Conservation (phyloP, 352 stramenopile species). For the Pythium brachiatum region DNA sequence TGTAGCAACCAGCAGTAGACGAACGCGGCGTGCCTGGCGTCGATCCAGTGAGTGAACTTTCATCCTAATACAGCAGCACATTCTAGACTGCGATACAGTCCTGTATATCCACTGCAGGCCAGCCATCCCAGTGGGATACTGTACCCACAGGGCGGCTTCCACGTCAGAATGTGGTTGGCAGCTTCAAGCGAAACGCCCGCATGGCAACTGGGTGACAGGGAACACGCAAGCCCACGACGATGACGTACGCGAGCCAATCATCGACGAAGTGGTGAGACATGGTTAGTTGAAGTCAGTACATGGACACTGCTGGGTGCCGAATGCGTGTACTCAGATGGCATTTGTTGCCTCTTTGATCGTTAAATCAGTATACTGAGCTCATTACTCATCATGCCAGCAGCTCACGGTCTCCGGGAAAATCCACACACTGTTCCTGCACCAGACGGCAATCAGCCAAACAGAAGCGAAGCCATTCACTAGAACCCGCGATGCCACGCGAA, state of each 20-base stretch:
- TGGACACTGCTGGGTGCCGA: neutral
- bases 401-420: neutral
- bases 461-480: constrained; percentile 19
- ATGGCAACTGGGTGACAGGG: neutral
- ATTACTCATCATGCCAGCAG: neutral
- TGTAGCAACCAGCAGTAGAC: neutral
- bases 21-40: neutral
- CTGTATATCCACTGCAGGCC: too few species aligned
- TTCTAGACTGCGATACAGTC: too few species aligned
- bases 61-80: neutral
- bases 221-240: neutral
- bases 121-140: too few species aligned
- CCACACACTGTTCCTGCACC: neutral
- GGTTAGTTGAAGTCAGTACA: constrained; percentile 7
- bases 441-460: neutral
- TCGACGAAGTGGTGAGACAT: neutral
- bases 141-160: too few species aligned
- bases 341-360: neutral
- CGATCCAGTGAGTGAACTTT: neutral
- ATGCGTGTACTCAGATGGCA: neutral
- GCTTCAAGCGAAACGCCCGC: too few species aligned
- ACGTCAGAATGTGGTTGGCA: too few species aligned
- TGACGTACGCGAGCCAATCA: constrained; percentile 8
- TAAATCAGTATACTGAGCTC: constrained; percentile 3
- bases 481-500: neutral